These are phyloP conservation scores for Mantamonas sphyraenae DNA, from an alignment of 78 protist genomes.

Conservation along the genomic window DNA sequence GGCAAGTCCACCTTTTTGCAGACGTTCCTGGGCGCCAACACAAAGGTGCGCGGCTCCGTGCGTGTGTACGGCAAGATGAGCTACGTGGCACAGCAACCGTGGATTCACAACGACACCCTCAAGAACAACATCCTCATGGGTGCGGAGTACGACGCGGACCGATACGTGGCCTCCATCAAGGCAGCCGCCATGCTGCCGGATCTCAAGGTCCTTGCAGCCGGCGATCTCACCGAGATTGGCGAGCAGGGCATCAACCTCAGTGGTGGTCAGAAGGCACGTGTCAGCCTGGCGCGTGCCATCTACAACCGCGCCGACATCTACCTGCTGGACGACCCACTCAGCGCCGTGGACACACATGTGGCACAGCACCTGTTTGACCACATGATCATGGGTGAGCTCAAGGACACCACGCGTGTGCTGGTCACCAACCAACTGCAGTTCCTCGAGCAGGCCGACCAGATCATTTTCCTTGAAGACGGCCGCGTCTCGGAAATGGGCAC, in stretches of 20 bases:
- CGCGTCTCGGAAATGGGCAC: conserved; percentile 4
- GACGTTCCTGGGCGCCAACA: conserved; percentile 36
- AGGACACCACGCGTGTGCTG: conserved; percentile 16
- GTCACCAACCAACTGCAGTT: conserved; percentile 30
- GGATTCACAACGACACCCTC: conserved; percentile 32
- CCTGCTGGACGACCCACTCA: conserved; percentile 56
- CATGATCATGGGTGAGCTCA: background rate
- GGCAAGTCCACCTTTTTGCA: conserved; percentile 47
- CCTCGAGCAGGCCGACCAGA: background rate
- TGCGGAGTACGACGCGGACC: conserved; percentile 9
- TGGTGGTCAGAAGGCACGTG: conserved; percentile 61
- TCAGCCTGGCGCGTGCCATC: conserved; percentile 62
- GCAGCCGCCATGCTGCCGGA: conserved; percentile 25
- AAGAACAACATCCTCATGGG: conserved; percentile 48
- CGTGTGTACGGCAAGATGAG: background rate
- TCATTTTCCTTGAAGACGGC: conserved; percentile 16
- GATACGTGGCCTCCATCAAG: conserved; percentile 11
- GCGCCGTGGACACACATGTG: conserved; percentile 30
- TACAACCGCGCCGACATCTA: conserved; percentile 37
- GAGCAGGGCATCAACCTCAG: conserved; percentile 58
- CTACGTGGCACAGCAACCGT: conserved; percentile 23
- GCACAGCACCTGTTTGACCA: background rate
- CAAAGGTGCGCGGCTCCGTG: background rate
- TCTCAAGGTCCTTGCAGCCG: background rate
- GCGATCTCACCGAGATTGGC: conserved; percentile 49